Evolutionary conservation across 2,329 filamentous ascomycete genomes (phyloP).

Genomic region (Apiospora pterosperma): DNA sequence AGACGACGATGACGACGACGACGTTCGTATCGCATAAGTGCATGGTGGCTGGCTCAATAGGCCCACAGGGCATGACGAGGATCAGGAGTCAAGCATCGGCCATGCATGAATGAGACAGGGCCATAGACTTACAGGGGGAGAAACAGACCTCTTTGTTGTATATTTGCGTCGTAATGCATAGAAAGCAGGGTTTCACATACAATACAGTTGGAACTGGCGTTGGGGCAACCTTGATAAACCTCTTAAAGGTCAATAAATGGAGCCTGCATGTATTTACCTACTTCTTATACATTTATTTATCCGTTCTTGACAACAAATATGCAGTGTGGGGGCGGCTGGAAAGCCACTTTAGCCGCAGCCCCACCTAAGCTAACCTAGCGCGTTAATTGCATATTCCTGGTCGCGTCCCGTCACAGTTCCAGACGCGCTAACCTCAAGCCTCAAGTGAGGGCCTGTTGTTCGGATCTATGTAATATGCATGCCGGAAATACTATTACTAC

Average conservation of each 20-base stretch:
- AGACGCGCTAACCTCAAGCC: constrained; percentile 1
- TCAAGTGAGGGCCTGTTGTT: too few species aligned
- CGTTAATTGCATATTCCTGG: neutral
- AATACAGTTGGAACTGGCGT: neutral
- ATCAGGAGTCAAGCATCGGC: neutral
- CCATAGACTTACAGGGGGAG: neutral
- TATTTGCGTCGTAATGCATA: neutral
- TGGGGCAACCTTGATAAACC: neutral
- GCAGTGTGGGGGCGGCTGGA: neutral
- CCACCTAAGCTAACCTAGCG: too few species aligned
- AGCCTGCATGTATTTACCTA: neutral
- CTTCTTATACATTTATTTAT: too few species aligned
- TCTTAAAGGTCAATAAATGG: too few species aligned
- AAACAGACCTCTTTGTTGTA: neutral
- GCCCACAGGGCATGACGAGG: neutral
- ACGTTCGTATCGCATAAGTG: neutral
- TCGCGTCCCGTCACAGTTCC: neutral
- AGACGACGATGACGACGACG: neutral
- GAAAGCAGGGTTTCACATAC: neutral
- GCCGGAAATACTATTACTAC: neutral
- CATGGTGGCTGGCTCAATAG: neutral
- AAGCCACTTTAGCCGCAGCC: neutral
- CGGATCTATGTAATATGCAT: too few species aligned
- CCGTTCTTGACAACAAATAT: neutral
- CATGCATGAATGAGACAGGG: neutral